Conservation (phyloP, 176 grass and related monocot species). For the Stipa capillata region DNA sequence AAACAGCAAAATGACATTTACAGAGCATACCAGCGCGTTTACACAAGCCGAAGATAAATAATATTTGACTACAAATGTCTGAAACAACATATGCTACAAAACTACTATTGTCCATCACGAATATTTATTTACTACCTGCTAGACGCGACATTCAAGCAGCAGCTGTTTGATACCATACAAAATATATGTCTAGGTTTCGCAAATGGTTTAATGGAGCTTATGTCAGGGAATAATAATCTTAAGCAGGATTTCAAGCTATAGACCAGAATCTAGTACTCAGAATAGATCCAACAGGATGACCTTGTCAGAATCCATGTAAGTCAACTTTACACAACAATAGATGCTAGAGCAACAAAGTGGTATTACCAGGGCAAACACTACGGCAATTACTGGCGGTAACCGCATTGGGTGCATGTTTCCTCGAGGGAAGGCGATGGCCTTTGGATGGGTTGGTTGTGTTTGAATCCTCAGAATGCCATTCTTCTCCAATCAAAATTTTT, state of each 20-base stretch:
- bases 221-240: not conserved
- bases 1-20: not conserved
- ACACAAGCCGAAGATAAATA: not conserved
- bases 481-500: not conserved
- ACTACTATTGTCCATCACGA: not conserved
- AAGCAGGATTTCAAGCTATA: not conserved
- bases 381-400: too few species aligned
- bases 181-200: not conserved
- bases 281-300: not conserved
- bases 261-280: not conserved
- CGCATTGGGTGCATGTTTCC: not conserved
- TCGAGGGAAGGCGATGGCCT: too few species aligned
- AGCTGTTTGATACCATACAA: not conserved
- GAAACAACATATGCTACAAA: not conserved
- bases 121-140: not conserved
- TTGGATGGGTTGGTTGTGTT: not conserved
- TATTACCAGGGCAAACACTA: too few species aligned
- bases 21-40: not conserved
- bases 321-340: not conserved
- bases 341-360: not conserved
- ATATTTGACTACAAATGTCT: not conserved
- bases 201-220: not conserved
- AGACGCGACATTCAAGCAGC: not conserved
- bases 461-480: not conserved
- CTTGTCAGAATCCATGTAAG: not conserved